These are phyloP conservation scores for Oryza rufipogon DNA, from an alignment of 176 grass and related monocot species.

Conservation along the genomic window DNA sequence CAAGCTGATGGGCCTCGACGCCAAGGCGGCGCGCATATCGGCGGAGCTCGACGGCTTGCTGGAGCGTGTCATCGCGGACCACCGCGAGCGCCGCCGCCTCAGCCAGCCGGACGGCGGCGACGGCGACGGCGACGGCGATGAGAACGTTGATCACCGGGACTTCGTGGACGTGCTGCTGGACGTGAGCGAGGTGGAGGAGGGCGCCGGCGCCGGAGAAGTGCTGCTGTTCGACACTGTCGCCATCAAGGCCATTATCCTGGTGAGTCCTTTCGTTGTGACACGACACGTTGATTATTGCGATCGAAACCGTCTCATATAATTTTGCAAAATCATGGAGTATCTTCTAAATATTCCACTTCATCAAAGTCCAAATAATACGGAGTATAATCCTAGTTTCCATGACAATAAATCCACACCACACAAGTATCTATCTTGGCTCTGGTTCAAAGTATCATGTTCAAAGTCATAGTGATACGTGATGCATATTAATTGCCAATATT, in stretches of 20 bases:
- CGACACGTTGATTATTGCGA: too few species aligned
- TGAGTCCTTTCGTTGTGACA: neutral
- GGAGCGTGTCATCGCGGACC: constrained; percentile 39
- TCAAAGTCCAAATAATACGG: too few species aligned
- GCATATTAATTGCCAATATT: too few species aligned
- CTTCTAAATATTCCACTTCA: too few species aligned
- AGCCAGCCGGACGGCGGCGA: neutral
- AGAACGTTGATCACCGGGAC: constrained; percentile 15
- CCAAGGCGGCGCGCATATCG: constrained; percentile 37
- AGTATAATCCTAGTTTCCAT: too few species aligned
- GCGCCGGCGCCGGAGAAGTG: neutral
- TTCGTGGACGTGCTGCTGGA: constrained; percentile 54
- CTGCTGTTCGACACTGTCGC: constrained; percentile 2
- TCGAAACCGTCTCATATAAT: too few species aligned
- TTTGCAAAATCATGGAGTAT: too few species aligned
- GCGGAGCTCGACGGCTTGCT: constrained; percentile 35
- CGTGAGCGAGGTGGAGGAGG: constrained; percentile 27
- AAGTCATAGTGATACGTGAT: too few species aligned
- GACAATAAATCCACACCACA: too few species aligned
- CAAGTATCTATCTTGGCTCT: too few species aligned
- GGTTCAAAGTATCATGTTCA: too few species aligned
- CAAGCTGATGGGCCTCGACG: constrained; percentile 37
- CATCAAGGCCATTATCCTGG: constrained; percentile 54
- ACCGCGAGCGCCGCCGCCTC: neutral
- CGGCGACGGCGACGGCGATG: neutral